phyloP scores from a whole-genome alignment of 2,329 filamentous ascomycete genomes.

The Curvularia hawaiiensis region DNA sequence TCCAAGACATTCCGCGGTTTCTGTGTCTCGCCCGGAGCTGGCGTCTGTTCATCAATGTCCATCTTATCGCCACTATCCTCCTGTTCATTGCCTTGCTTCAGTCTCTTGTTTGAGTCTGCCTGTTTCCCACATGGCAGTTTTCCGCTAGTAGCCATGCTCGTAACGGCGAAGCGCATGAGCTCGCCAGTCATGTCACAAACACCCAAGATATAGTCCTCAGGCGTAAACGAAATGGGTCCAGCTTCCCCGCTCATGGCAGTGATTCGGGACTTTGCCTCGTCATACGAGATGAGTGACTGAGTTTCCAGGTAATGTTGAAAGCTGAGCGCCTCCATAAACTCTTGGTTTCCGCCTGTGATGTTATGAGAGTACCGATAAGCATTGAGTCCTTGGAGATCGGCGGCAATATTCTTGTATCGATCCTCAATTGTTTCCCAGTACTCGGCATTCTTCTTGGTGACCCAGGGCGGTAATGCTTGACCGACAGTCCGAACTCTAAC shows the following conservation, averaged over 20 bases:
- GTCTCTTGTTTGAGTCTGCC: slow-evolving; percentile 43
- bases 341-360: slow-evolving; percentile 82
- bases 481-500: slow-evolving; percentile 65
- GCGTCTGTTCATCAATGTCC: slow-evolving; percentile 43
- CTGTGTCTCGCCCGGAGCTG: slow-evolving; percentile 21
- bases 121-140: slow-evolving; percentile 50
- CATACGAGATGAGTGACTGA: slow-evolving; percentile 73
- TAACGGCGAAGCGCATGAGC: slow-evolving; percentile 95
- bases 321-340: slow-evolving; percentile 89
- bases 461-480: slow-evolving; percentile 67
- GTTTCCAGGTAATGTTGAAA: slow-evolving; percentile 86
- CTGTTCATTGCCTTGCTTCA: slow-evolving; percentile 21
- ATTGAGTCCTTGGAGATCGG: slow-evolving; percentile 79
- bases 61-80: slow-evolving; percentile 38
- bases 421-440: slow-evolving; percentile 73
- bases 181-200: slow-evolving; percentile 95
- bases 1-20: slow-evolving; percentile 69
- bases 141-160: slow-evolving; percentile 78
- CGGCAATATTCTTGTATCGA: slow-evolving; percentile 69
- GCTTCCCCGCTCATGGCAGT: slow-evolving; percentile 45
- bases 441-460: slow-evolving; percentile 70
- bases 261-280: slow-evolving; percentile 58
- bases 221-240: slow-evolving; percentile 67
- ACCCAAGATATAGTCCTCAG: slow-evolving; percentile 87
- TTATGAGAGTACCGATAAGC: slow-evolving; percentile 80